Base-by-base conservation (phyloP, 805 yeast genomes). In the Candida ponderosae region DNA sequence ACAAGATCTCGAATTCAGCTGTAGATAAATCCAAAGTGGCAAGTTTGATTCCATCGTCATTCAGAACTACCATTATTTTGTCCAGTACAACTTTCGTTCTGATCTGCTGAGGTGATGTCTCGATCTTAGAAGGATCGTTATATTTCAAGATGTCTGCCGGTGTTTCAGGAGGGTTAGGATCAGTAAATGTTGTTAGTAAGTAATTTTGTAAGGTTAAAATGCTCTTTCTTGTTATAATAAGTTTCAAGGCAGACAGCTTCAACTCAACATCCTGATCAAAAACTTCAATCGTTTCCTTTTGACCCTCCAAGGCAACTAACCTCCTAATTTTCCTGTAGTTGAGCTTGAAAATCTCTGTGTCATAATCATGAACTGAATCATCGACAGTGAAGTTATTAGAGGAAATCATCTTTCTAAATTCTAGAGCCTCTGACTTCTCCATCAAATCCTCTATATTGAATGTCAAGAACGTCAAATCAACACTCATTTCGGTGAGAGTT, bases 101-200 rank as follows among this genome's bases (percentile, higher is more conserved):
- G 27, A 88, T 80, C 48, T 78, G 82, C 47, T 81, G 85, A 0
- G 94, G 93, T 0, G 88, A 71, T 14, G 70, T 66, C 11, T 70
- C 76, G 18, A 60, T 64, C 42, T 72, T 74, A 28, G 69, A 62
- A n/a, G 68, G 74, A 43, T 72, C 72, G 48, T 81, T 81, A 48
- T 82, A 89, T 38, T 80, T 75, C 40, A 82, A 63, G 23, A 67
- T 76, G 60, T 81, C 89, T 0, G 88, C 81, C 1, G 86, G 84
- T 1, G 77, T 63, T 31, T 75, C 77, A 6, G 74, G 74, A 1
- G 82, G 79, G 43, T 76, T 71, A 0, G 95, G 95, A 57, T 81
- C 81, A 0, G 96, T 82, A 55, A 93, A 93, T 0, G 97, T 93
- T 32, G 87, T 83, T 50, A 89, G 63, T 2, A 83, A 67, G 55